Base-by-base conservation (phyloP, 225 moss, liverwort and hornwort species). In the Asterella californica region DNA sequence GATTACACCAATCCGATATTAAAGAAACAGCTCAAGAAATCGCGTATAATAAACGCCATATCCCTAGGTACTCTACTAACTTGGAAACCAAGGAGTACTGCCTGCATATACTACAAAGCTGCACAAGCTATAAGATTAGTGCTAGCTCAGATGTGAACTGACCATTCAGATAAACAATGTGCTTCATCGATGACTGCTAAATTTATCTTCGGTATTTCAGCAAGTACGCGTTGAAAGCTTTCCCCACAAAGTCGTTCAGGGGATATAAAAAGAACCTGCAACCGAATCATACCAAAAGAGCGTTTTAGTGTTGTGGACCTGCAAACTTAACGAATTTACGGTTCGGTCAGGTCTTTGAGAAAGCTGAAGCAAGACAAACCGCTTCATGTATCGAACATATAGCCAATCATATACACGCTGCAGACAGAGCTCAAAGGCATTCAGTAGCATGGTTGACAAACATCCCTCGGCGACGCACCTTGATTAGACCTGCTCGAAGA, bases 81-180 rank as follows among this genome's bases (percentile, higher is more conserved):
- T 10, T 27, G 29, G n/a, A 27, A 1, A 63, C n/a, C n/a, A n/a
- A n/a, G n/a, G n/a, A 30, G 5, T 27, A 0, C 11, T 10, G 29
- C 29, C 29, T 1, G 0, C 10, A 29, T 10, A n/a, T n/a, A 29
- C 0, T 33, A 12, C 12, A 65, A 65, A 33, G 15, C 12, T 2
- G 15, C 15, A 32, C 65, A 12, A n/a, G n/a, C n/a, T n/a, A n/a
- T n/a, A 64, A 6, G 48, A 63, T 30, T 29, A 10, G 29, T 65
- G 27, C 18, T 45, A 55, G 0, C 11, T 64, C 1, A 46, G 34
- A 25, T 15, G 8, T 42, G 60, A 75, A 77, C 70, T 17, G 81
- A 96, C 96, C 96, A 96, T 91, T 96, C 94, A 81, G 96, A 96
- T 53, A 96, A 87, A 67, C 96, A 96, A 82, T 96, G 96, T 80